Conservation (phyloP, 352 stramenopile species). For the Pythium periplocum region DNA sequence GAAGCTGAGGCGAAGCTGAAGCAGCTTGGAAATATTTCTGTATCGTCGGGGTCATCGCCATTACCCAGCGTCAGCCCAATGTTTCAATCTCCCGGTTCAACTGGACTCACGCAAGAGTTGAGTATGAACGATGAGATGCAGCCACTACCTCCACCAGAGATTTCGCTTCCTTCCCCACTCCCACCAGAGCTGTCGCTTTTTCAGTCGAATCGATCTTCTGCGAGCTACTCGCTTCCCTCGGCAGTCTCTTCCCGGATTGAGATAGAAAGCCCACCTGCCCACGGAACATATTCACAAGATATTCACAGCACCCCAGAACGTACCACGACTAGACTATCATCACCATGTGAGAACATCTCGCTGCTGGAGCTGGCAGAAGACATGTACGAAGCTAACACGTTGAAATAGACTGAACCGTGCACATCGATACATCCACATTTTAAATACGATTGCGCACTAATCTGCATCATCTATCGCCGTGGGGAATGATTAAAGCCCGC, state of each 20-base stretch:
- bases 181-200: constrained; percentile 28
- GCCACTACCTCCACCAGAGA: constrained; percentile 42
- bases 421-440: too few species aligned
- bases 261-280: too few species aligned
- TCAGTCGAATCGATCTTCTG: too few species aligned
- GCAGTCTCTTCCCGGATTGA: too few species aligned
- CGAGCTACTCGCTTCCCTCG: too few species aligned
- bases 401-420: too few species aligned
- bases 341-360: constrained; percentile 27
- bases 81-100: background rate
- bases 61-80: background rate
- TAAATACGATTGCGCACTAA: too few species aligned
- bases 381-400: too few species aligned
- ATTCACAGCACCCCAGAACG: constrained; percentile 12
- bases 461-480: too few species aligned
- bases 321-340: constrained; percentile 12
- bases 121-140: constrained; percentile 24
- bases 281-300: too few species aligned
- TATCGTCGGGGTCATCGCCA: background rate
- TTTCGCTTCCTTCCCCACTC: constrained; percentile 27
- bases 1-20: constrained; percentile 66
- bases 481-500: constrained; percentile 11
- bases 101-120: too few species aligned
- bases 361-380: constrained; percentile 45
- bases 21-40: constrained; percentile 22